These are phyloP conservation scores for Fusarium continuum DNA, from an alignment of 2,329 filamentous ascomycete species.

Conservation along the genomic window DNA sequence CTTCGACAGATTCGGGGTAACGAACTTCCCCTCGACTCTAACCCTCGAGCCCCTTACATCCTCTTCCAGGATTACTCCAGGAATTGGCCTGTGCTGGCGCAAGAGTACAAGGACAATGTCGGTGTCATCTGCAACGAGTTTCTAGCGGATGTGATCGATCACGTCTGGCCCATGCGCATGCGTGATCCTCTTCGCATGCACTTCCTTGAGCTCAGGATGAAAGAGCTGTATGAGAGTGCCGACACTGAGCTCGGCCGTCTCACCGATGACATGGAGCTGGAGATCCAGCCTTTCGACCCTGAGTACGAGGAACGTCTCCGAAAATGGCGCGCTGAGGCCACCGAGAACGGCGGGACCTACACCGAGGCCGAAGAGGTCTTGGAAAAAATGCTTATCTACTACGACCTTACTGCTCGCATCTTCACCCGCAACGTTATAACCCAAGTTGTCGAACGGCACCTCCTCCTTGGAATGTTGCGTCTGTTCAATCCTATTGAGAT, in stretches of 20 bases:
- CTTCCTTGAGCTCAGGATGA: slow-evolving; percentile 60
- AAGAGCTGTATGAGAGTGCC: slow-evolving; percentile 56
- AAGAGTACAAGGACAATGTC: slow-evolving; percentile 64
- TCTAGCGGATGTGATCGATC: slow-evolving; percentile 60
- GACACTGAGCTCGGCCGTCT: slow-evolving; percentile 57
- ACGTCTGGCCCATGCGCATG: slow-evolving; percentile 62
- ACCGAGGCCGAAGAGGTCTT: slow-evolving; percentile 62
- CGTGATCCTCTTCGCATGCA: slow-evolving; percentile 59
- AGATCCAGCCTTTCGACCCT: slow-evolving; percentile 63
- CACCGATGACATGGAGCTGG: slow-evolving; percentile 61
- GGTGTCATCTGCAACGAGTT: slow-evolving; percentile 65
- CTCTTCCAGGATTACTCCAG: slow-evolving; percentile 63
- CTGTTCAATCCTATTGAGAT: slow-evolving; percentile 64
- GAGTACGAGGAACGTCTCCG: slow-evolving; percentile 62
- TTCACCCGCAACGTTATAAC: slow-evolving; percentile 64
- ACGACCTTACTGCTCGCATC: slow-evolving; percentile 61
- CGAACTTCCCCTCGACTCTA: slow-evolving; percentile 62
- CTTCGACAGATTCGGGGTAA: slow-evolving; percentile 61
- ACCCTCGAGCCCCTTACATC: slow-evolving; percentile 63
- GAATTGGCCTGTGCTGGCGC: slow-evolving; percentile 61
- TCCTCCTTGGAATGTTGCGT: slow-evolving; percentile 61
- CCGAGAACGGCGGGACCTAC: slow-evolving; percentile 56
- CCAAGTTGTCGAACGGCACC: slow-evolving; percentile 61
- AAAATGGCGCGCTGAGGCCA: slow-evolving; percentile 56
- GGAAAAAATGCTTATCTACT: slow-evolving; percentile 66